These are phyloP conservation scores for Cercospora zeina DNA, from an alignment of 2,329 filamentous ascomycete genomes.

Conservation along the genomic window DNA sequence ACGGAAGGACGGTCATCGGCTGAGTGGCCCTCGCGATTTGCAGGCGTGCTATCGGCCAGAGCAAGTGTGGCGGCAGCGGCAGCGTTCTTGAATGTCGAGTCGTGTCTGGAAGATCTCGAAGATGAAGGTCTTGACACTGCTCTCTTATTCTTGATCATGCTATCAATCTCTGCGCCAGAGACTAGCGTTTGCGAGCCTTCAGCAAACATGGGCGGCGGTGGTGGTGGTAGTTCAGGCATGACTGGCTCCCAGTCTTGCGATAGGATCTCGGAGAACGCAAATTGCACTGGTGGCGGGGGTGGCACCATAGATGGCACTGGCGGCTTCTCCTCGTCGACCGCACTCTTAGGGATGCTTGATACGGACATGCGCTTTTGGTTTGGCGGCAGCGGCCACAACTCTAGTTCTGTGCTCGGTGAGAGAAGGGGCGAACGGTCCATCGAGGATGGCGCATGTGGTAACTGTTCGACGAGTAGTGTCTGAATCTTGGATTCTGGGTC, in stretches of 20 bases:
- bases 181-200: slow-evolving; percentile 79
- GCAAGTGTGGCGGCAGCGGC: slow-evolving; percentile 36
- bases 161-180: slow-evolving; percentile 79
- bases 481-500: slow-evolving; percentile 14
- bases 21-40: slow-evolving; percentile 13
- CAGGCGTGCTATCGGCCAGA: slow-evolving; percentile 26
- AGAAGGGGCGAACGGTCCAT: slow-evolving; percentile 40
- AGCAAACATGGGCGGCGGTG: slow-evolving; percentile 50
- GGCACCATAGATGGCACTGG: slow-evolving; percentile 22
- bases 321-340: slow-evolving; percentile 18
- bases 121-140: slow-evolving; percentile 15
- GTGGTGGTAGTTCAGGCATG: slow-evolving; percentile 4
- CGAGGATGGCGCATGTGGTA: slow-evolving; percentile 14
- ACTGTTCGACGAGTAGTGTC: slow-evolving; percentile 15
- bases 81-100: slow-evolving; percentile 26
- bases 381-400: slow-evolving; percentile 16
- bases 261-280: slow-evolving; percentile 29
- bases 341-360: slow-evolving; percentile 5
- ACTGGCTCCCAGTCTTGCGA: slow-evolving; percentile 30
- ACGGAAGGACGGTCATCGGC: slow-evolving; percentile 25
- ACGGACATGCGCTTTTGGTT: slow-evolving; percentile 13
- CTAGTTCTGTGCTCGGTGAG: slow-evolving; percentile 44
- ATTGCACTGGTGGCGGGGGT: slow-evolving; percentile 19
- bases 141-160: slow-evolving; percentile 63
- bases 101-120: slow-evolving; percentile 19